Base-by-base conservation (phyloP, 1,284 basidiomycete species). In the Ceratobasidium sp. region DNA sequence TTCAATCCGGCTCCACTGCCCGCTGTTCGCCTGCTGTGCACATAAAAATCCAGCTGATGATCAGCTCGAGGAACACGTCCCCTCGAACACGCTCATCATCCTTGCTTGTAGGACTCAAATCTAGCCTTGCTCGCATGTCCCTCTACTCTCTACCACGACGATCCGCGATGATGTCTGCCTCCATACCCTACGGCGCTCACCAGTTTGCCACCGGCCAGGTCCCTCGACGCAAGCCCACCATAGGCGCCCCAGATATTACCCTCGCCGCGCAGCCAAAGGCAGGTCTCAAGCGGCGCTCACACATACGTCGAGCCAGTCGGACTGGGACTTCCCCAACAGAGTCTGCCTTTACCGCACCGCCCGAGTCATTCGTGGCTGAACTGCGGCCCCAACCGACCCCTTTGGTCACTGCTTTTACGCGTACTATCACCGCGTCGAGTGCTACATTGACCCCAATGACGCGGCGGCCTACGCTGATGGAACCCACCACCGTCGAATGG, bases 1-100 rank as follows among this genome's bases (percentile, higher is more conserved):
- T 20, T 52, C 50, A 52, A 14, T 50, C 16, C 67, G 35, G 50
- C 67, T 44, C 67, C 67, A 69, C 67, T 57, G 50, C 38, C 33
- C 46, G 70, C 70, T 62, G 70, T 73, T 57, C 59, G 50, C 38
- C 33, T 59, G 70, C 70, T 62, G 70, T 73, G 70, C 59, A 73
- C 46, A 73, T 73, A 73, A 50, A 73, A 55, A 35, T 50, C 50
- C 35, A 54, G 54, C 30, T 62, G 57, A 44, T 57, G 55, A 65
- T 65, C 62, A 48, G 23, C 69, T 59, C 55, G 14, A 55, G 27
- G 16, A 35, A 23, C 6, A 10, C 59, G 6, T 23, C 33, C 38
- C 30, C 46, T 2, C 41, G 14, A 59, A 50, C 44, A 41, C 38
- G 38, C 38, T 41, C 38, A 41, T 60, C 30, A 30, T 18, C 64